A percentile compares a stretch with the other conserved stretches of the same genome.
phyloP scores from a whole-genome alignment of 352 stramenopile genomes.

The Discostella stelligera region DNA sequence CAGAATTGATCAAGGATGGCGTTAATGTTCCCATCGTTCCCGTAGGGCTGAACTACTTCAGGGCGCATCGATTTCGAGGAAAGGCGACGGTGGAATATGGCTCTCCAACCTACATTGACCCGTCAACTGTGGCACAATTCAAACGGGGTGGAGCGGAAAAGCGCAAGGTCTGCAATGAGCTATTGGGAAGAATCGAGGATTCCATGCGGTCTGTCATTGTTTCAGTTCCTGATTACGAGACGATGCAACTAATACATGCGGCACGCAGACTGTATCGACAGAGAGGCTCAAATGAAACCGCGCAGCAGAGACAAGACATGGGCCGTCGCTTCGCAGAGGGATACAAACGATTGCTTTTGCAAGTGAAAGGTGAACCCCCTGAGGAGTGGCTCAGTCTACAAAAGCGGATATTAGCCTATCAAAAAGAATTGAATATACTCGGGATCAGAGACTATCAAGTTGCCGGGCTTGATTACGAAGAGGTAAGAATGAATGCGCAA shows the following conservation, averaged over 20 bases:
- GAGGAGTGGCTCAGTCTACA: conserved; percentile 73
- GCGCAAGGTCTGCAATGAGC: conserved; percentile 77
- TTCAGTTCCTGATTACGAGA: conserved; percentile 95
- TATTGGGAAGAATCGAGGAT: conserved; percentile 77
- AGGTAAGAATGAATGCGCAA: conserved; percentile 18
- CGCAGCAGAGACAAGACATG: conserved; percentile 76
- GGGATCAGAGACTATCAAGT: conserved; percentile 83
- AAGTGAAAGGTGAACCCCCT: conserved; percentile 59
- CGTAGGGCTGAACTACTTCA: conserved; percentile 98
- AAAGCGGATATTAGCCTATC: conserved; percentile 68
- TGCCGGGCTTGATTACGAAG: conserved; percentile 56
- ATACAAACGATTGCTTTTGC: conserved; percentile 68
- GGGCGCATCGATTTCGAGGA: conserved; percentile 93
- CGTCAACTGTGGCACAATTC: conserved; percentile 61
- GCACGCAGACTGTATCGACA: conserved; percentile 89
- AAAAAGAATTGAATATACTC: conserved; percentile 71
- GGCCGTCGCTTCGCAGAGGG: conserved; percentile 74
- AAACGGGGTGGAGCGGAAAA: conserved; percentile 63
- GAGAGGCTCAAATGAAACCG: conserved; percentile 39
- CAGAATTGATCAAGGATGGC: conserved; percentile 93
- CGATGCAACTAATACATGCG: conserved; percentile 93
- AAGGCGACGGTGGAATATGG: conserved; percentile 96
- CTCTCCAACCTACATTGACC: conserved; percentile 86
- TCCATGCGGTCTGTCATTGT: conserved; percentile 90
- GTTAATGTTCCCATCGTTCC: conserved; percentile 93